A percentile compares a stretch with the other conserved stretches of the same genome.
phyloP scores from a whole-genome alignment of 371 early-diverging fungal species.

The Gilbertella persicaria region DNA sequence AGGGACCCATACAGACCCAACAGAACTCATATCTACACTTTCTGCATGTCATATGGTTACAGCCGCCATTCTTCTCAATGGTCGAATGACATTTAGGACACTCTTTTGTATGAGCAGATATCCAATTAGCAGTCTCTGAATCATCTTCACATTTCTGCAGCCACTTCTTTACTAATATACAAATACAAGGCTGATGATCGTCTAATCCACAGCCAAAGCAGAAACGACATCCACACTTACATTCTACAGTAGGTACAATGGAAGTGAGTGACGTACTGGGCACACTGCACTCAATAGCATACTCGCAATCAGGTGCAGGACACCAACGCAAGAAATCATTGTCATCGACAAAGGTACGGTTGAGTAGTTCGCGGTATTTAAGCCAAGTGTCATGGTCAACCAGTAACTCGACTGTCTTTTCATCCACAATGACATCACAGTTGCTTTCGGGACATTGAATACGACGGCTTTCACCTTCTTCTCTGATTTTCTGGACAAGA shows the following conservation, averaged over 20 bases:
- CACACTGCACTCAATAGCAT: conserved; percentile 88
- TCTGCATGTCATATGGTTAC: conserved; percentile 94
- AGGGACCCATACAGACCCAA: conserved; percentile 88
- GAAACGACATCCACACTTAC: conserved; percentile 79
- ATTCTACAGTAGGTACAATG: conserved; percentile 86
- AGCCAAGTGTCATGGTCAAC: conserved; percentile 51
- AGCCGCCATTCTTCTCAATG: conserved; percentile 98
- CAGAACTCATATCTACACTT: conserved; percentile 89
- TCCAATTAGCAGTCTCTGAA: conserved; percentile 97
- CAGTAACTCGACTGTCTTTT: conserved; percentile 69
- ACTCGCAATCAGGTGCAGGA: conserved; percentile 94
- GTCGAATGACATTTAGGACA: conserved; percentile 92
- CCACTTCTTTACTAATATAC: conserved; percentile 86
- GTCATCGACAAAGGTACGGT: conserved; percentile 91
- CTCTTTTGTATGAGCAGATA: conserved; percentile 95
- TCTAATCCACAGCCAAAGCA: conserved; percentile 93
- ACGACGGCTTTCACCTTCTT: conserved; percentile 83
- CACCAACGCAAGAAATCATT: conserved; percentile 86
- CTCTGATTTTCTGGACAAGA: conserved; percentile 78
- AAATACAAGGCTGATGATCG: conserved; percentile 94
- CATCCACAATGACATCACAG: conserved; percentile 85
- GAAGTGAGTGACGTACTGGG: conserved; percentile 68
- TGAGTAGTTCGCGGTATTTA: conserved; percentile 77
- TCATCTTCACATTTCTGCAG: conserved; percentile 96
- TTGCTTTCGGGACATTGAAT: conserved; percentile 83